Evolutionary conservation across 2,329 filamentous ascomycete species (phyloP).

Genomic region (Dothideomycetes sp.): DNA sequence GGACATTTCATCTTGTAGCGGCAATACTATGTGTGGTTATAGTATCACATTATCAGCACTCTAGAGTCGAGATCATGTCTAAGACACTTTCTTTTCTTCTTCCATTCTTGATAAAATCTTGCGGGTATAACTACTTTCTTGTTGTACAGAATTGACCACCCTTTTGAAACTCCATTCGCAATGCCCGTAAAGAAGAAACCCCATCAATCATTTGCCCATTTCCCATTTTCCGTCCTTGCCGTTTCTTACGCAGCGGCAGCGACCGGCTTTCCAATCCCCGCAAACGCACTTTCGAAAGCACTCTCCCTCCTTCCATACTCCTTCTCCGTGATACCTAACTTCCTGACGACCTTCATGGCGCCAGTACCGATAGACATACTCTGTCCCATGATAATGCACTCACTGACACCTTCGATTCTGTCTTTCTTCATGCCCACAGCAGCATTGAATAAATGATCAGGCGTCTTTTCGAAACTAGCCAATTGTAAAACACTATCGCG

Average conservation of each 20-base stretch:
- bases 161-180: neutral
- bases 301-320: conserved; percentile 28
- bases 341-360: conserved; percentile 78
- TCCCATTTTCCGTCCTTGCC: neutral
- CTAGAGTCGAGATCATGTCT: too few species aligned
- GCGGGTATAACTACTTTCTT: neutral
- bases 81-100: too few species aligned
- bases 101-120: too few species aligned
- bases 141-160: neutral
- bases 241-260: conserved; percentile 1
- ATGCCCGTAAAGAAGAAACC: neutral
- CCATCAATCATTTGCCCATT: neutral
- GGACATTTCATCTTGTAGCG: too few species aligned
- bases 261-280: neutral
- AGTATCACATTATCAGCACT: too few species aligned
- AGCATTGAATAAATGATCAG: conserved; percentile 92
- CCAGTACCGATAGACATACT: conserved; percentile 87
- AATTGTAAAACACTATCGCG: conserved; percentile 87
- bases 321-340: conserved; percentile 56
- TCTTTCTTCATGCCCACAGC: conserved; percentile 88
- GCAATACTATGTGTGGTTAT: too few species aligned
- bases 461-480: conserved; percentile 95
- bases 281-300: conserved; percentile 15
- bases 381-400: conserved; percentile 98
- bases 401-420: conserved; percentile 82